Evolutionary conservation across 495 filamentous ascomycete genomes (phyloP).

Genomic region (Daldinia concentrica): DNA sequence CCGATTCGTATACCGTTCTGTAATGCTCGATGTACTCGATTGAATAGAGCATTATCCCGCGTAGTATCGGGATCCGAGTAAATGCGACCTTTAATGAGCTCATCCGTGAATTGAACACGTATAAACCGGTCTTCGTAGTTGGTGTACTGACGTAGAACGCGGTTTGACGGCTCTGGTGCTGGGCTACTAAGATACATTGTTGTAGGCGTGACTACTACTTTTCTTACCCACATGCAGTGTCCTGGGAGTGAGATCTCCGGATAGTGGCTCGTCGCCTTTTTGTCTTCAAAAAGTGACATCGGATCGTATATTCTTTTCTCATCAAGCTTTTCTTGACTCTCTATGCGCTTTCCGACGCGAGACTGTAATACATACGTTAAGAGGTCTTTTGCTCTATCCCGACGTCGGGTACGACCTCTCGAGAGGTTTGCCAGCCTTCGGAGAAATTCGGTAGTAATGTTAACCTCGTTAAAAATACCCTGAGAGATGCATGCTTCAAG

Average conservation of each 20-base stretch:
- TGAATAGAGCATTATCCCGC: conserved; percentile 76
- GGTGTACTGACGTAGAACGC: conserved; percentile 78
- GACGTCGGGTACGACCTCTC: conserved; percentile 15
- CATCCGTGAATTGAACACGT: conserved; percentile 91
- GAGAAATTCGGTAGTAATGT: conserved; percentile 72
- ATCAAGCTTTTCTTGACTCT: conserved; percentile 47
- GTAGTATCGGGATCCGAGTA: conserved; percentile 56
- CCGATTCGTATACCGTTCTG: conserved; percentile 83
- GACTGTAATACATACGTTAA: conserved; percentile 54
- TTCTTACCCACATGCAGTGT: conserved; percentile 78
- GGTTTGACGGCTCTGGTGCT: conserved; percentile 84
- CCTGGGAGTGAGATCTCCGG: conserved; percentile 66
- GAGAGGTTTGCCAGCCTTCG: conserved; percentile 63
- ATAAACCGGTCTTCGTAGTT: conserved; percentile 81
- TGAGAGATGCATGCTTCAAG: conserved; percentile 91
- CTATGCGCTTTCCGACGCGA: background rate
- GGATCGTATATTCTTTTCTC: conserved; percentile 72
- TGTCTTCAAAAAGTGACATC: conserved; percentile 74
- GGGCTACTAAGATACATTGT: conserved; percentile 82
- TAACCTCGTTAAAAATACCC: conserved; percentile 80
- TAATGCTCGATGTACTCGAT: conserved; percentile 74
- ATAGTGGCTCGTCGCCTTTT: conserved; percentile 55
- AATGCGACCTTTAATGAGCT: conserved; percentile 63
- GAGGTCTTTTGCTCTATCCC: conserved; percentile 50
- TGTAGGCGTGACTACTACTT: conserved; percentile 82